Evolutionary conservation across 495 filamentous ascomycete species (phyloP).

Genomic region (Hypoxylon subgilvum): DNA sequence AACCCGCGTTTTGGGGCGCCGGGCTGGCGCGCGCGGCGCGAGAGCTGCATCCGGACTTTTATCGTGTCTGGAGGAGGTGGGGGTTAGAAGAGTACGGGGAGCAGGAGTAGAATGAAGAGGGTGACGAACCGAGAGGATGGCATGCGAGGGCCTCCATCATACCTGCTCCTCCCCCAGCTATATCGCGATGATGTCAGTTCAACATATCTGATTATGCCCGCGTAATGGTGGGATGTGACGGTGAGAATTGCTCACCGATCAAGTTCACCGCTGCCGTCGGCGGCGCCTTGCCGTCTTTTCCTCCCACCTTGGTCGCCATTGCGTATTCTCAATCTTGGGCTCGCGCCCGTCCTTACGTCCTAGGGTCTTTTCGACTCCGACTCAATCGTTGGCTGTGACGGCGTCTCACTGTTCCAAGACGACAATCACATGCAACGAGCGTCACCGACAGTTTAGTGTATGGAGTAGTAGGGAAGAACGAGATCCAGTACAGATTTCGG

Average conservation of each 20-base stretch:
- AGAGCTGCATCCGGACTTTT: conserved; percentile 99
- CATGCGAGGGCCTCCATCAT: conserved; percentile 99
- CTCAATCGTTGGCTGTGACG: too few species aligned
- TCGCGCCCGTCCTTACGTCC: conserved; percentile 22
- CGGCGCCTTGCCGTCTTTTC: conserved; percentile 74
- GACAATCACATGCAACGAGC: conserved; percentile 23
- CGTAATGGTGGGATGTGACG: neutral
- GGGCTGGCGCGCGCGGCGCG: conserved; percentile 78
- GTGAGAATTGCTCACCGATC: conserved; percentile 68
- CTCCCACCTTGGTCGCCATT: conserved; percentile 57
- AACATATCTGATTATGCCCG: too few species aligned
- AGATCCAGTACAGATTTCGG: neutral
- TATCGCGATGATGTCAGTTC: conserved; percentile 37
- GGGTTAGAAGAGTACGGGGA: conserved; percentile 9
- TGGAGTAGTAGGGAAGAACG: neutral
- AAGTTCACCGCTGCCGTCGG: conserved; percentile 89
- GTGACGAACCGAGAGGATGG: conserved; percentile 84
- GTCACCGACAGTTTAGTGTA: conserved; percentile 12
- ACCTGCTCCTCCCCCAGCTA: conserved; percentile 95
- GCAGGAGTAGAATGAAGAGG: neutral
- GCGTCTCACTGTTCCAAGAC: neutral
- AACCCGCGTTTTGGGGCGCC: conserved; percentile 88
- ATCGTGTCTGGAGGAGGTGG: conserved; percentile 71
- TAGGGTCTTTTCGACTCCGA: neutral
- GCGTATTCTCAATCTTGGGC: conserved; percentile 14